A percentile compares a stretch with the other conserved stretches of the same genome.
These are phyloP conservation scores for Pisolithus tinctorius DNA, from an alignment of 768 basidiomycete genomes.

Conservation along the genomic window DNA sequence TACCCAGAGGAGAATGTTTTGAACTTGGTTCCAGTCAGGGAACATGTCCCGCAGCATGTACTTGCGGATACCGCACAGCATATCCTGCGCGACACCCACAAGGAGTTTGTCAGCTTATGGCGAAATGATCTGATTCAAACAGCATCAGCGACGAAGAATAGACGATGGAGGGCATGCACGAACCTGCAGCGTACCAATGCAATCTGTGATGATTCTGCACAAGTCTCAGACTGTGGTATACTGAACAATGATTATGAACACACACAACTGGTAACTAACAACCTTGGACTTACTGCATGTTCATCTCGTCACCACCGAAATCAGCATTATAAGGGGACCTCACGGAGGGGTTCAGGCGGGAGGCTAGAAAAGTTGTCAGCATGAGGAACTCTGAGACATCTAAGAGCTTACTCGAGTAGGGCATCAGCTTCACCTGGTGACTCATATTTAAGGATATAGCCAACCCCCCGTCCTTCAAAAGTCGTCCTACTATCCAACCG, in stretches of 20 bases:
- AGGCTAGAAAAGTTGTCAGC: slow-evolving; percentile 49
- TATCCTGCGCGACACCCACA: slow-evolving; percentile 99
- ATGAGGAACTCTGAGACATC: neutral
- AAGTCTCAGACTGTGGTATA: slow-evolving; percentile 95
- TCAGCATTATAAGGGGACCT: slow-evolving; percentile 99
- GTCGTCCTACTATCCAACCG: slow-evolving; percentile 97
- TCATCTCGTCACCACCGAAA: slow-evolving; percentile 99
- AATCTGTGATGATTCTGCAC: slow-evolving; percentile 96
- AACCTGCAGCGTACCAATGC: slow-evolving; percentile 97
- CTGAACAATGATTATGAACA: slow-evolving; percentile 33
- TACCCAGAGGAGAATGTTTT: slow-evolving; percentile 97
- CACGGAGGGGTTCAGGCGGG: slow-evolving; percentile 95
- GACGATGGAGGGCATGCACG: slow-evolving; percentile 6
- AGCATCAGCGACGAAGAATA: neutral
- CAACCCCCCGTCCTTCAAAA: slow-evolving; percentile 97
- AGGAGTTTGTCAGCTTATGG: slow-evolving; percentile 99
- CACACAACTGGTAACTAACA: neutral
- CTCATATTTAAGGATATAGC: slow-evolving; percentile 64
- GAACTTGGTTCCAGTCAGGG: slow-evolving; percentile 91
- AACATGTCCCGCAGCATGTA: slow-evolving; percentile 95
- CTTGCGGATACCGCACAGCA: slow-evolving; percentile 94
- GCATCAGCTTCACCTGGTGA: slow-evolving; percentile 95
- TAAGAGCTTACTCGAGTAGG: slow-evolving; percentile 80
- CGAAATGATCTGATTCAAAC: slow-evolving; percentile 74
- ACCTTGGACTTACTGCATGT: slow-evolving; percentile 84